Evolutionary conservation across 208 protist species (phyloP).

Genomic region (Phytomonas sp.): DNA sequence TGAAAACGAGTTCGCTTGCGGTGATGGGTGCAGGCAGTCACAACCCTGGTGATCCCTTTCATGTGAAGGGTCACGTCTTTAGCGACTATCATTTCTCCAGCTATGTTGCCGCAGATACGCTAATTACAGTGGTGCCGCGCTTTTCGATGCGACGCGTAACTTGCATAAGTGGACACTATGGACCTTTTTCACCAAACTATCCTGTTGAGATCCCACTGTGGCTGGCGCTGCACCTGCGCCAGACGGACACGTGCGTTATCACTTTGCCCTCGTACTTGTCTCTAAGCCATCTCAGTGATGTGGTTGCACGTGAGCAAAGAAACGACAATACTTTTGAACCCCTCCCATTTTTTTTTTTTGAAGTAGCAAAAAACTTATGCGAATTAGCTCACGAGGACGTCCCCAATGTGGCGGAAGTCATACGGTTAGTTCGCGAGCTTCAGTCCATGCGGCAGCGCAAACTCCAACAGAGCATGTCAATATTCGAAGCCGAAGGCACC

Average conservation of each 20-base stretch:
- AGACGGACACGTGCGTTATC: slow-evolving; percentile 77
- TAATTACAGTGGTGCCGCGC: slow-evolving; percentile 65
- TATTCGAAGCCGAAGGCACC: slow-evolving; percentile 64
- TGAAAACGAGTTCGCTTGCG: neutral
- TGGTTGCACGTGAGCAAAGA: slow-evolving; percentile 49
- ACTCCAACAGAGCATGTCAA: slow-evolving; percentile 67
- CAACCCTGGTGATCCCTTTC: neutral
- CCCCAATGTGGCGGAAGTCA: slow-evolving; percentile 50
- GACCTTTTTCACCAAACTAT: slow-evolving; percentile 74
- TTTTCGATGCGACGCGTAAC: slow-evolving; percentile 72
- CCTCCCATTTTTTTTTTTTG: slow-evolving; percentile 86
- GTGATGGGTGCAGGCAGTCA: neutral
- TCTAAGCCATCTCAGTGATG: slow-evolving; percentile 36
- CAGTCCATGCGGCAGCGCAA: slow-evolving; percentile 67
- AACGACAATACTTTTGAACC: slow-evolving; percentile 69
- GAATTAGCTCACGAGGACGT: slow-evolving; percentile 34
- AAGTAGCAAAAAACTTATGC: slow-evolving; percentile 49
- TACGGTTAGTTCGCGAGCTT: slow-evolving; percentile 72
- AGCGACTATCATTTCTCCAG: slow-evolving; percentile 73
- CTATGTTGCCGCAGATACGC: slow-evolving; percentile 67
- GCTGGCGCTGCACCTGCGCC: slow-evolving; percentile 74
- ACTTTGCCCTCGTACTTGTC: slow-evolving; percentile 46
- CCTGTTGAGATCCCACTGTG: slow-evolving; percentile 75
- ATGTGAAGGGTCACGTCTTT: slow-evolving; percentile 29
- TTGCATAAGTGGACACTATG: slow-evolving; percentile 55